Evolutionary conservation across 2,329 filamentous ascomycete species (phyloP), one percentile per base, ranked within the genome.

Genomic region (Diaporthe humulicola): DNA sequence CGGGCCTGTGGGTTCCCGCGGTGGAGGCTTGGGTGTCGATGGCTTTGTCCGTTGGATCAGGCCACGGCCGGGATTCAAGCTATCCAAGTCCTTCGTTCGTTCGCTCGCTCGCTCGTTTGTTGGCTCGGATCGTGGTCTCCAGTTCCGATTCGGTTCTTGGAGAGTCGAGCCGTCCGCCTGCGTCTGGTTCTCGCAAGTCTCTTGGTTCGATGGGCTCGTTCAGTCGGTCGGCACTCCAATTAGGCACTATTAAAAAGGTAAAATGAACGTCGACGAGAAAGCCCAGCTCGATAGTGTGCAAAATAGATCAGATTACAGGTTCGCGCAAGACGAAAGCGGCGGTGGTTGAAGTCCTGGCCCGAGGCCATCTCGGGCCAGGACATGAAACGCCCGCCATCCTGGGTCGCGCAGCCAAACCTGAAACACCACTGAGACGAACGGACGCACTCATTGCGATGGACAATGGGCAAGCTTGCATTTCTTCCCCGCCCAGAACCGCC

Each of bases 341-440:
- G 33, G 9, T 40, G 48, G 64, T 69, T 69, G 30, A 40, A 25
- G 70, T 60, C 57, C 33, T 54, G 57, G 45, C 64, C 57, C 70
- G 64, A 69, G 57, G 70, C 57, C 70, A 64, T 45, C 60, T 60
- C 57, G 45, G 57, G 57, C 57, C 57, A 42, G 33, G 19, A 72
- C 25, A 30, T 72, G 70, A 72, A 72, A 72, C 70, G 57, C 33
- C 42, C 25, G 42, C 56, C 54, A 71, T n/a, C 40, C 42, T 50
- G 56, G 57, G n/a, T 60, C 48, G 70, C 57, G 48, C 54, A 71
- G 64, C 70, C n/a, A 71, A 61, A 73, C 72, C 72, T 78, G 76
- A 79, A 78, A 80, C 77, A 25, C 67, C 76, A 60, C 78, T 80
- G 79, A 80, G 79, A 80, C 79, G 77, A 73, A 54, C 79, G 77